Evolutionary conservation across 306 rosid species (phyloP), one percentile per base, ranked within the genome.

Genomic region (Trifolium subterraneum): DNA sequence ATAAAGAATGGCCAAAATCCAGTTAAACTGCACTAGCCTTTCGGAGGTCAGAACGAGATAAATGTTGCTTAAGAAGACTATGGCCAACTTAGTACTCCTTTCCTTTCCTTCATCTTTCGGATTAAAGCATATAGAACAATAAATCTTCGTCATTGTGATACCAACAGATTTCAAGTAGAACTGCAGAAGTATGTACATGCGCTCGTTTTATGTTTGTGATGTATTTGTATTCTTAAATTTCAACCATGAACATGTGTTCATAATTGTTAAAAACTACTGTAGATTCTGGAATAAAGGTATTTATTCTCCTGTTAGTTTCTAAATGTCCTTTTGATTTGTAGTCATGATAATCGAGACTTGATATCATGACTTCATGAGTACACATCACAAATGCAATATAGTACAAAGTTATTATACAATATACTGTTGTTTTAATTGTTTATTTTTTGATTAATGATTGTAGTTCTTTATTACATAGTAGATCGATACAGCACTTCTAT

Each of bases 1-100:
- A 73, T 83, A 65, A 91, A 93, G 90, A 72, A 54, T 0, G 91
- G 96, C 39, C 83, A 52, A 68, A 91, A 91, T 51, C 97, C 84
- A 6, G 95, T 94, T 6, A 85, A 81, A 61, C 86, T 86, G 47
- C 78, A 78, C 55, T 78, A 88, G 90, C 81, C 87, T 20, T 59
- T 83, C 25, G 83, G 79, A 39, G 67, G 45, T 51, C 71, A 8
- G 63, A 84, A 72, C 18, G 1, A 8, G 23, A 51, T 51, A 51
- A 1, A 51, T 25, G 33, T 23, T 64, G 70, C 77, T 50, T 66
- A 19, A 81, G 64, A 65, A 68, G 70, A 23, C 29, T 69, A 27
- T 72, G 82, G 20, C n/a, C 50, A 47, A 47, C 29, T 70, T 47
- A 47, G 47, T 55, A 36, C 47, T 76, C 59, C 19, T 51, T 2